Conservation (phyloP, 2,329 filamentous ascomycete species). For the Ophiostoma sp. region DNA sequence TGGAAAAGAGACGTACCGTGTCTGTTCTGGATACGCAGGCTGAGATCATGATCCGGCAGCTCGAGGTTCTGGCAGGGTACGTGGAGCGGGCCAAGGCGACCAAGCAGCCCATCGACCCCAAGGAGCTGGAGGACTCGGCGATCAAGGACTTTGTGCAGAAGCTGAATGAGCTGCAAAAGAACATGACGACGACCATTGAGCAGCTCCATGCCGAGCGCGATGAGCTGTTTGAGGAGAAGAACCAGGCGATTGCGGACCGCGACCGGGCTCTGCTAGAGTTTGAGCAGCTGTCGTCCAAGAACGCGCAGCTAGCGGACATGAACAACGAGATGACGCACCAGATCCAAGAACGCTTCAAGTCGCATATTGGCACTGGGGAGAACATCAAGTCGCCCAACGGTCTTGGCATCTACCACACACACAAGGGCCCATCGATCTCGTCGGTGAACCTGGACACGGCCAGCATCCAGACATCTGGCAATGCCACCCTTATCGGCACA, state of each 20-base stretch:
- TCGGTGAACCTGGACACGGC: conserved; percentile 48
- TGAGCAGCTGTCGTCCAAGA: conserved; percentile 89
- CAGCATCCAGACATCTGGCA: conserved; percentile 50
- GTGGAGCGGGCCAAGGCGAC: conserved; percentile 80
- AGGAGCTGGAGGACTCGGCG: conserved; percentile 78
- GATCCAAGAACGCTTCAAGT: conserved; percentile 89
- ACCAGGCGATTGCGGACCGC: conserved; percentile 74
- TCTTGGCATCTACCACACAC: conserved; percentile 51
- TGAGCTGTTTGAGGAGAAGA: conserved; percentile 77
- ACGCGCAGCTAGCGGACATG: conserved; percentile 86
- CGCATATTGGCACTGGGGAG: conserved; percentile 53
- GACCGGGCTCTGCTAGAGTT: conserved; percentile 94
- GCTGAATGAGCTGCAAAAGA: conserved; percentile 56
- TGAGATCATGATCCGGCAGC: conserved; percentile 88
- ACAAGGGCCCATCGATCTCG: conserved; percentile 47
- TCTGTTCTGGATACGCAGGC: conserved; percentile 90
- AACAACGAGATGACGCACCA: conserved; percentile 94
- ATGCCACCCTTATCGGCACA: conserved; percentile 54
- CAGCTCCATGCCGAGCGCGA: conserved; percentile 67
- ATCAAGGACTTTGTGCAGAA: conserved; percentile 87
- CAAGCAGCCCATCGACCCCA: conserved; percentile 72
- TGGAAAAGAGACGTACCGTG: conserved; percentile 93
- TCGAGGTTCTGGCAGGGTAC: conserved; percentile 84
- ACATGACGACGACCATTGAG: conserved; percentile 54
- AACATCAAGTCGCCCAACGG: conserved; percentile 40